Evolutionary conservation across 768 basidiomycete genomes (phyloP).

Genomic region (Cantharellus anzutake): DNA sequence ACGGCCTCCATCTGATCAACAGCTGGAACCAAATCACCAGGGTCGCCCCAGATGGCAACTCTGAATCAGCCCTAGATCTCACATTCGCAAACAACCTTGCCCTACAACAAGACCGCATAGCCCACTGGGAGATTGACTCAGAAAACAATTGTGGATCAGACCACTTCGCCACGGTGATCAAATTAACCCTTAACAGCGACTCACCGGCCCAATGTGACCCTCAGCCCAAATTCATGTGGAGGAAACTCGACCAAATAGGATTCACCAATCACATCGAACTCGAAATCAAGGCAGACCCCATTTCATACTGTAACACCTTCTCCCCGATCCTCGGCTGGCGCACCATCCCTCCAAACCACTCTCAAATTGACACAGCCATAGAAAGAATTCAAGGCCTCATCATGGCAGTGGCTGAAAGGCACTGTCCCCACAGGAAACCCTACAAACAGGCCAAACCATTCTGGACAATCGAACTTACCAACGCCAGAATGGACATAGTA

Average conservation of each 20-base stretch:
- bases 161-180: not conserved
- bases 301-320: not conserved
- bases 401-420: not conserved
- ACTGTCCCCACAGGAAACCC: not conserved
- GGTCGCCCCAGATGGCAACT: not conserved
- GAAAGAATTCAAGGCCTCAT: not conserved
- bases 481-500: not conserved
- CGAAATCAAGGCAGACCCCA: not conserved
- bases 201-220: not conserved
- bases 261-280: not conserved
- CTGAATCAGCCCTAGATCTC: slow-evolving; percentile 1
- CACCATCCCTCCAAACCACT: not conserved
- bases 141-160: not conserved
- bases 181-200: not conserved
- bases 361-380: not conserved
- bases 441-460: not conserved
- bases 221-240: slow-evolving; percentile 1
- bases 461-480: not conserved
- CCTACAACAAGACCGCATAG: not conserved
- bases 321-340: not conserved
- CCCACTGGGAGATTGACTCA: slow-evolving; percentile 3
- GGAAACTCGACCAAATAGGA: not conserved
- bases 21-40: not conserved
- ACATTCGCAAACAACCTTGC: slow-evolving; percentile 4
- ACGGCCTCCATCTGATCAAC: slow-evolving; percentile 1